Conservation (phyloP, 2,329 filamentous ascomycete species). For the Colletotrichum tamarilloi region DNA sequence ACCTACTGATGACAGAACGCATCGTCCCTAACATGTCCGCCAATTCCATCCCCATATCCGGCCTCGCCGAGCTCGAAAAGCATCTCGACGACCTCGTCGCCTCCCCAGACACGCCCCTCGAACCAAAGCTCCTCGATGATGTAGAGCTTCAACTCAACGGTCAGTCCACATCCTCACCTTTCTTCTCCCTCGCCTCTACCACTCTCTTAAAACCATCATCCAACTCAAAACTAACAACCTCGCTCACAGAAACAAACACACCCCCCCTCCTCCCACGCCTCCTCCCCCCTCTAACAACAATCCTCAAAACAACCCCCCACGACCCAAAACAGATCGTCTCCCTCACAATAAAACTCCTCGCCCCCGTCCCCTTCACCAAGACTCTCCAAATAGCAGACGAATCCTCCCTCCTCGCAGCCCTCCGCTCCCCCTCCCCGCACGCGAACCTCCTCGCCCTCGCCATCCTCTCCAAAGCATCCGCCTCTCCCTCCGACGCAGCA, state of each 20-base stretch:
- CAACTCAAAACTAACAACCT: neutral
- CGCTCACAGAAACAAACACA: constrained; percentile 59
- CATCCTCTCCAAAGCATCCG: constrained; percentile 66
- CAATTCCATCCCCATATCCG: constrained; percentile 59
- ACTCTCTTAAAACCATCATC: too few relatives aligned
- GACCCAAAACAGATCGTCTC: constrained; percentile 64
- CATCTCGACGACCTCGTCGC: constrained; percentile 64
- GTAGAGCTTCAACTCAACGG: constrained; percentile 69
- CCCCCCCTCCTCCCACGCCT: constrained; percentile 49
- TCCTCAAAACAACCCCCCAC: constrained; percentile 62
- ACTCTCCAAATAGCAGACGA: constrained; percentile 63
- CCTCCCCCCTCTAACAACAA: constrained; percentile 46
- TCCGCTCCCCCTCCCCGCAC: constrained; percentile 64
- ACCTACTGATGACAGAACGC: constrained; percentile 41
- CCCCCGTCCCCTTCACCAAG: constrained; percentile 63
- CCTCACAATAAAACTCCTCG: constrained; percentile 66
- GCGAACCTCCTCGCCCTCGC: constrained; percentile 68
- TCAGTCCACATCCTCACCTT: constrained; percentile 39
- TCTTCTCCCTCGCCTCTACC: too few relatives aligned
- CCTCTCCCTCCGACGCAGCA: constrained; percentile 58
- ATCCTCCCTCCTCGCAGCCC: constrained; percentile 61
- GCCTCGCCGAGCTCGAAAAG: constrained; percentile 63
- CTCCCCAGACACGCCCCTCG: constrained; percentile 54
- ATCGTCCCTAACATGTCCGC: constrained; percentile 51
- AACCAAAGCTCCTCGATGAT: constrained; percentile 66